phyloP scores from a whole-genome alignment of 345 rosid genomes.

The Passiflora organensis region DNA sequence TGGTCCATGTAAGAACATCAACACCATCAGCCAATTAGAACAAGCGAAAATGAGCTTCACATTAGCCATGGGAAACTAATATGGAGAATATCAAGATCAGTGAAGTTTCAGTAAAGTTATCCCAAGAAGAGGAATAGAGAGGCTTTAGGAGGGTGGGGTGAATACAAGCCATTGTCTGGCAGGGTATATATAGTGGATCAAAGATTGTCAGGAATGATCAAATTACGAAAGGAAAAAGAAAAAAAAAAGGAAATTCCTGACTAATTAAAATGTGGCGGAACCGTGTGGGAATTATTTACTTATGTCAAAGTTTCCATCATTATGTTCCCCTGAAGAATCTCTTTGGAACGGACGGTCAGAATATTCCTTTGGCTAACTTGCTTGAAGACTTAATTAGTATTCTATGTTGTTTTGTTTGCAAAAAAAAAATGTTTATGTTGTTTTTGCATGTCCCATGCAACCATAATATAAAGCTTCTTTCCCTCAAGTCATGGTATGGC shows the following conservation, averaged over 20 bases:
- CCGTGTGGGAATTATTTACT: neutral
- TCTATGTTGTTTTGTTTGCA: too few relatives aligned
- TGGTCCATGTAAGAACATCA: conserved; percentile 20
- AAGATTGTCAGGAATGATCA: neutral
- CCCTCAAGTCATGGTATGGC: too few relatives aligned
- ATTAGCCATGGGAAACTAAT: conserved; percentile 16
- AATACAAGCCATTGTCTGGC: neutral
- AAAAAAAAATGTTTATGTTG: too few relatives aligned
- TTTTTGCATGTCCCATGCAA: conserved; percentile 51
- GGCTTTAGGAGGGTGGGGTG: conserved; percentile 12
- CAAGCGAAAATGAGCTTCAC: conserved; percentile 9
- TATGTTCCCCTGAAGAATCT: conserved; percentile 26
- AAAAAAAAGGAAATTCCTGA: too few relatives aligned
- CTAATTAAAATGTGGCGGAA: too few relatives aligned
- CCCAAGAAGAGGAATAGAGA: neutral
- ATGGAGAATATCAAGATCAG: too few relatives aligned
- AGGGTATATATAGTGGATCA: conserved; percentile 28
- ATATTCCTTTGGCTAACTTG: conserved; percentile 5
- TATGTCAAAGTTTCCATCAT: conserved; percentile 22
- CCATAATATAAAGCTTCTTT: too few relatives aligned
- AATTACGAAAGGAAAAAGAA: neutral
- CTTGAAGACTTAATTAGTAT: neutral
- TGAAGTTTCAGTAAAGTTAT: neutral
- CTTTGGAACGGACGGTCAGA: neutral
- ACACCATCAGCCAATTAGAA: conserved; percentile 11